A percentile compares a stretch with the other conserved stretches of the same genome.
These are phyloP conservation scores for Kodamaea sp. DNA, from an alignment of 1,139 yeast species.

Conservation along the genomic window DNA sequence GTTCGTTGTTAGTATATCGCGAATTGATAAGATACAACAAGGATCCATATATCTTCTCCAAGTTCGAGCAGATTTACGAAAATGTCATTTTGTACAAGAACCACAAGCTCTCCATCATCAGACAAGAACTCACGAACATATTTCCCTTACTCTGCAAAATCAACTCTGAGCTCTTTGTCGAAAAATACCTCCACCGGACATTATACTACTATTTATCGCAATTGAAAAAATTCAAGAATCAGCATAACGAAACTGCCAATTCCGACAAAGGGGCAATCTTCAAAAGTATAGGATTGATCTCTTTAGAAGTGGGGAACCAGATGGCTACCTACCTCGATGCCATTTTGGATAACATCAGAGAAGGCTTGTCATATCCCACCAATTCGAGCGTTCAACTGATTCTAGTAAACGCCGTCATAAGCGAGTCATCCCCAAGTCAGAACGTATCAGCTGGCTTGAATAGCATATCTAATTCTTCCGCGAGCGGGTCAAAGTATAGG, in stretches of 20 bases:
- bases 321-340: slow-evolving; percentile 89
- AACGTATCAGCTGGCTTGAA: slow-evolving; percentile 21
- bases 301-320: slow-evolving; percentile 81
- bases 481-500: slow-evolving; percentile 54
- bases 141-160: slow-evolving; percentile 83
- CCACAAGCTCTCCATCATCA: slow-evolving; percentile 70
- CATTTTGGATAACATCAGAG: slow-evolving; percentile 78
- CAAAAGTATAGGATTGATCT: slow-evolving; percentile 81
- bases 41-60: slow-evolving; percentile 47
- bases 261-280: slow-evolving; percentile 76
- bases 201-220: slow-evolving; percentile 77
- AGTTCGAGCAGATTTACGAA: slow-evolving; percentile 77
- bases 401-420: slow-evolving; percentile 43
- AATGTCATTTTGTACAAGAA: slow-evolving; percentile 74
- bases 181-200: slow-evolving; percentile 78
- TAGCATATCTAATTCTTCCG: slow-evolving; percentile 28
- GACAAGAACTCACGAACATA: slow-evolving; percentile 80
- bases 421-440: slow-evolving; percentile 18
- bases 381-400: slow-evolving; percentile 45
- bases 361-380: slow-evolving; percentile 61
- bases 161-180: slow-evolving; percentile 75
- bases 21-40: slow-evolving; percentile 74
- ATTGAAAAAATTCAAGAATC: slow-evolving; percentile 63
- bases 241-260: slow-evolving; percentile 41
- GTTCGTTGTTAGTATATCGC: slow-evolving; percentile 78